phyloP scores from a whole-genome alignment of 148 eudicot genomes.

The Nepenthes mirabilis region DNA sequence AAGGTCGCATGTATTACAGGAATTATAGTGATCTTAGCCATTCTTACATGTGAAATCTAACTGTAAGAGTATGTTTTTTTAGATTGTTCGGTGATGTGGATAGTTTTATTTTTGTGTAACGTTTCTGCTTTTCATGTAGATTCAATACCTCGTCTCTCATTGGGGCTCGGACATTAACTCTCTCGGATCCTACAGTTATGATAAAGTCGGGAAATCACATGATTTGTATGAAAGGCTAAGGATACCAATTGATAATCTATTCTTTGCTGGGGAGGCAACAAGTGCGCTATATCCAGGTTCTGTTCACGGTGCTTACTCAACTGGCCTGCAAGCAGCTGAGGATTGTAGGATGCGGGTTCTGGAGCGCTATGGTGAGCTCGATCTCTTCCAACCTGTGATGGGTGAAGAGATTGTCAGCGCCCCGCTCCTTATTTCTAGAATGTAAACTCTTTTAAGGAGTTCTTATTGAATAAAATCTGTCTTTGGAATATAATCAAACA shows the following conservation, averaged over 20 bases:
- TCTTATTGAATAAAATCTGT: too few relatives aligned
- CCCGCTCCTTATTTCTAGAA: slow-evolving; percentile 79
- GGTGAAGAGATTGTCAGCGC: slow-evolving; percentile 57
- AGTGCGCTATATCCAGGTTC: slow-evolving; percentile 75
- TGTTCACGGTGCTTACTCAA: slow-evolving; percentile 92
- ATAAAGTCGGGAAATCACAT: slow-evolving; percentile 80
- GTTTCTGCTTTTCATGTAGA: slow-evolving; percentile 27
- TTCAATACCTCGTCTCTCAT: slow-evolving; percentile 80
- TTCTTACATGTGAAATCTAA: too few relatives aligned
- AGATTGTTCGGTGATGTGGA: too few relatives aligned
- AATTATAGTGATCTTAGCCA: too few relatives aligned
- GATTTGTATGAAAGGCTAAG: slow-evolving; percentile 78
- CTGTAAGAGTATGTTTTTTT: too few relatives aligned
- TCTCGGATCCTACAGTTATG: slow-evolving; percentile 90
- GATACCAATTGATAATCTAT: slow-evolving; percentile 85
- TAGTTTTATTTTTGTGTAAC: too few relatives aligned
- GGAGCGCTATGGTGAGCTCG: slow-evolving; percentile 81
- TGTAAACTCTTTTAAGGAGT: slow-evolving; percentile 19
- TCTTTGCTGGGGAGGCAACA: slow-evolving; percentile 98
- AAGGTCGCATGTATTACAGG: too few relatives aligned
- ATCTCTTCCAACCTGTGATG: slow-evolving; percentile 70
- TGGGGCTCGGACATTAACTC: slow-evolving; percentile 87
- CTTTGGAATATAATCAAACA: too few relatives aligned
- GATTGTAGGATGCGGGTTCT: slow-evolving; percentile 95
- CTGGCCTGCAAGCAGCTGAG: slow-evolving; percentile 89